Percentiles rank a stretch among this genome's conserved stretches.
phyloP scores from a whole-genome alignment of 2,329 filamentous ascomycete genomes.

The Cercospora berteroae region DNA sequence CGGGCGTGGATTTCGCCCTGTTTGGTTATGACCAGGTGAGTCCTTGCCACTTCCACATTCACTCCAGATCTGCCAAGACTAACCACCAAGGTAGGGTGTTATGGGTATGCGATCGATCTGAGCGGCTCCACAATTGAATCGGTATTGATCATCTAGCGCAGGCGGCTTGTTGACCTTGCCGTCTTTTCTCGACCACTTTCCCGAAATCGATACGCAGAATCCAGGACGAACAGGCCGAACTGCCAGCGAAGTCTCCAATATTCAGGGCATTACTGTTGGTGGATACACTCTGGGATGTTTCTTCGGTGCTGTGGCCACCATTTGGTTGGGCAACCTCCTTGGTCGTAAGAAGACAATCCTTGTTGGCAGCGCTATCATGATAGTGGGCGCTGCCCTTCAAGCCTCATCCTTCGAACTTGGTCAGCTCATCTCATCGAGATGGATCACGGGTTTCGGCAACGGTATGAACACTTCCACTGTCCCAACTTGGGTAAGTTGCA shows the following conservation, averaged over 20 bases:
- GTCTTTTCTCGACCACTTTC: slow-evolving; percentile 38
- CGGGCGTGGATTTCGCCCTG: slow-evolving; percentile 42
- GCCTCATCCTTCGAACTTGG: slow-evolving; percentile 49
- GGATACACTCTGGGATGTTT: slow-evolving; percentile 17
- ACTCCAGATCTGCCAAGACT: slow-evolving; percentile 28
- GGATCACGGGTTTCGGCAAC: slow-evolving; percentile 51
- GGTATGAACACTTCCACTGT: slow-evolving; percentile 42
- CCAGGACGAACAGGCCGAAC: slow-evolving; percentile 25
- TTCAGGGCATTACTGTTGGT: slow-evolving; percentile 17
- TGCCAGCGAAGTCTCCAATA: slow-evolving; percentile 36
- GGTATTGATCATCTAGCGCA: background rate
- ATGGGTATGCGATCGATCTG: slow-evolving; percentile 33
- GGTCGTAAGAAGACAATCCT: slow-evolving; percentile 59
- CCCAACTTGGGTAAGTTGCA: slow-evolving; percentile 34
- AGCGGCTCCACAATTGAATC: background rate
- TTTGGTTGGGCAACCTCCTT: slow-evolving; percentile 57
- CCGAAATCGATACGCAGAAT: slow-evolving; percentile 39
- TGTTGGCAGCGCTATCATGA: slow-evolving; percentile 58
- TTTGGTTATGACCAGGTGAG: slow-evolving; percentile 27
- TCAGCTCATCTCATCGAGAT: slow-evolving; percentile 49
- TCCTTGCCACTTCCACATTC: background rate
- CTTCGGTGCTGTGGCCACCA: slow-evolving; percentile 32
- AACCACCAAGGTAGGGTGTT: slow-evolving; percentile 34
- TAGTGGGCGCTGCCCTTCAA: slow-evolving; percentile 60
- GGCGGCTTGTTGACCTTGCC: slow-evolving; percentile 43